Evolutionary conservation across 192 early-diverging fungal species (phyloP).

Genomic region (Linnemannia schmuckeri): DNA sequence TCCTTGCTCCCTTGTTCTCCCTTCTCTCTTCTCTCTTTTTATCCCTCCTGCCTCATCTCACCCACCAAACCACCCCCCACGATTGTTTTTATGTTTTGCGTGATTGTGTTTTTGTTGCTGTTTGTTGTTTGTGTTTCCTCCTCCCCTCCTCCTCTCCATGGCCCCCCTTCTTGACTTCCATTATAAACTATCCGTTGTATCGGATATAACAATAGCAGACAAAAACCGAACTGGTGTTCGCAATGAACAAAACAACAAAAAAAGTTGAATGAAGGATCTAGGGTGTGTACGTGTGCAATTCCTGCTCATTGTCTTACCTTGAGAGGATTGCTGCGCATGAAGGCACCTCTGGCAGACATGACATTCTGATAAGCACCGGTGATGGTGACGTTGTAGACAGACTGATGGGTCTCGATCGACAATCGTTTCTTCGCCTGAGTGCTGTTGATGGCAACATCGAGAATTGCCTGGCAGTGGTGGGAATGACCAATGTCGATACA

Average conservation of each 20-base stretch:
- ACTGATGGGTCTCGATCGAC: slow-evolving; percentile 57
- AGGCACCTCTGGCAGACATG: slow-evolving; percentile 53
- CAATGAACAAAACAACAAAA: background rate
- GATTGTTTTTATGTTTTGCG: background rate
- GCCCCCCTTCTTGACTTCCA: background rate
- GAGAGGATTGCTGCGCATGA: slow-evolving; percentile 61
- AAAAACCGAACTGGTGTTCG: background rate
- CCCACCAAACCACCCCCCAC: background rate
- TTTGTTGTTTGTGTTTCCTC: background rate
- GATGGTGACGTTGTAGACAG: slow-evolving; percentile 64
- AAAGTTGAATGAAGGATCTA: background rate
- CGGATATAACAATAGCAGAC: slow-evolving; percentile 9
- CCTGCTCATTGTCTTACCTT: slow-evolving; percentile 45
- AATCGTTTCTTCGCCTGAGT: slow-evolving; percentile 41
- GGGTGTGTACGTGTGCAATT: too few relatives aligned
- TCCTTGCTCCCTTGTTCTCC: background rate
- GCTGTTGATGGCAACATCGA: slow-evolving; percentile 46
- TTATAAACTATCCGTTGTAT: background rate
- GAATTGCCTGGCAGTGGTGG: slow-evolving; percentile 44
- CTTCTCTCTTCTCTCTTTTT: background rate
- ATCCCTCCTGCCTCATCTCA: background rate
- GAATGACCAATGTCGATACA: slow-evolving; percentile 28
- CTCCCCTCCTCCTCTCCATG: background rate
- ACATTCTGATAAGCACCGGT: slow-evolving; percentile 58
- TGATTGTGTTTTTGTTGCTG: background rate